phyloP scores from a whole-genome alignment of 179 eudicot species.

The Gypsophila paniculata region DNA sequence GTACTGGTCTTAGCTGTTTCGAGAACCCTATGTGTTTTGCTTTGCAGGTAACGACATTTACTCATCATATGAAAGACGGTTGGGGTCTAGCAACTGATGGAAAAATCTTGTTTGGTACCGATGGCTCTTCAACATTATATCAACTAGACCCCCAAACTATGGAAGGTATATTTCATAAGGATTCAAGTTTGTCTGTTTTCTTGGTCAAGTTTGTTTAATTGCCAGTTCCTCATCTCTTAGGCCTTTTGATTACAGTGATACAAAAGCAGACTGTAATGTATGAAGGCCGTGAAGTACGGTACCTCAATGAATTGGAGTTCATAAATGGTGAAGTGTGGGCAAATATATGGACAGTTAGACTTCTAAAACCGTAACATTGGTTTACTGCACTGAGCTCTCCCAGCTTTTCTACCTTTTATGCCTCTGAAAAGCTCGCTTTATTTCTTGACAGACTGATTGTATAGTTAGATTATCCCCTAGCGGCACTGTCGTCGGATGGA shows the following conservation, averaged over 20 bases:
- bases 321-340: conserved; percentile 94
- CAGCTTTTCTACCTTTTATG: no score
- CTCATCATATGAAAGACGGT: conserved; percentile 82
- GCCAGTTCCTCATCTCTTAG: background rate
- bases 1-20: background rate
- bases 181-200: background rate
- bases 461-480: conserved; percentile 70
- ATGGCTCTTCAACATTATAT: conserved; percentile 82
- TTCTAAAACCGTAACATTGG: background rate
- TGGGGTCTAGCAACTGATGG: conserved; percentile 99
- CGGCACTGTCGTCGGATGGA: conserved; percentile 71
- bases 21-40: background rate
- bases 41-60: conserved; percentile 58
- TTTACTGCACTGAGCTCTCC: no score
- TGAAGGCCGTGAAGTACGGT: conserved; percentile 59
- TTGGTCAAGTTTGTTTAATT: background rate
- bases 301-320: conserved; percentile 85
- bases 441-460: conserved; percentile 69
- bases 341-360: conserved; percentile 74
- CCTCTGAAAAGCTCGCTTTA: background rate
- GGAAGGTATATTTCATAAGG: conserved; percentile 47
- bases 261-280: conserved; percentile 50
- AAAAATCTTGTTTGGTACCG: conserved; percentile 73
- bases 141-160: conserved; percentile 65
- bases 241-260: conserved; percentile 48